phyloP scores from a whole-genome alignment of 1,284 basidiomycete genomes.

The Sporisorium reilianum region DNA sequence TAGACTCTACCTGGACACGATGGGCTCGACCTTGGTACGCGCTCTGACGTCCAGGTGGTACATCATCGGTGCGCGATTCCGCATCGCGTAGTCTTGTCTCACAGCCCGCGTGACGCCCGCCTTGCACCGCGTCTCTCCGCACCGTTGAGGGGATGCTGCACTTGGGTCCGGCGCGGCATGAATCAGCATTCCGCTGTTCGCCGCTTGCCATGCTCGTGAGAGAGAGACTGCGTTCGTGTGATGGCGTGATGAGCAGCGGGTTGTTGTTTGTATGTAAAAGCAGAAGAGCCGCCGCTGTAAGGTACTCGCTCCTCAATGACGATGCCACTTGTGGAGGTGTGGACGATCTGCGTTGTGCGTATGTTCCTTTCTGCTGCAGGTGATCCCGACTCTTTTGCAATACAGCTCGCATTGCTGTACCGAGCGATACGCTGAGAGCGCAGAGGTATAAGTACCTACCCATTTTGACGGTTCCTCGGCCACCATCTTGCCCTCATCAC shows the following conservation, averaged over 20 bases:
- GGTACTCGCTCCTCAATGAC: conserved; percentile 18
- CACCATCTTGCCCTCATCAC: not conserved
- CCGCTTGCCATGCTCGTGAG: not conserved
- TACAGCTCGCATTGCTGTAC: not conserved
- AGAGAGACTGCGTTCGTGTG: not conserved
- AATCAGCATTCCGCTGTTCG: conserved; percentile 12
- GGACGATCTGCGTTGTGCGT: conserved; percentile 18
- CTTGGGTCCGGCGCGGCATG: not conserved
- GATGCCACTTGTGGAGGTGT: conserved; percentile 3
- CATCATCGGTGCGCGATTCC: not conserved
- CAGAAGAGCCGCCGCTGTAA: not conserved
- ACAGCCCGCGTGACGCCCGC: not conserved
- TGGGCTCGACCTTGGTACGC: not conserved
- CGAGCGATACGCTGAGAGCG: not conserved
- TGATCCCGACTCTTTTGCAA: not conserved
- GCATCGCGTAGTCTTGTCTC: conserved; percentile 3
- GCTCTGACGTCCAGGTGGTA: conserved; percentile 10
- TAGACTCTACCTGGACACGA: conserved; percentile 22
- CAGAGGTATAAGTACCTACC: conserved; percentile 19
- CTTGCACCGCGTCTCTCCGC: not conserved
- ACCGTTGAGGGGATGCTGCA: not conserved
- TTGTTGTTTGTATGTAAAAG: not conserved
- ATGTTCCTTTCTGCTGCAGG: not conserved
- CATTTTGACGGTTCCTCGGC: not conserved
- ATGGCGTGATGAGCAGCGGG: not conserved